Percentiles rank a stretch among this genome's conserved stretches.
Evolutionary conservation across 352 stramenopile species (phyloP).

Genomic region (Blastocystis sp.): DNA sequence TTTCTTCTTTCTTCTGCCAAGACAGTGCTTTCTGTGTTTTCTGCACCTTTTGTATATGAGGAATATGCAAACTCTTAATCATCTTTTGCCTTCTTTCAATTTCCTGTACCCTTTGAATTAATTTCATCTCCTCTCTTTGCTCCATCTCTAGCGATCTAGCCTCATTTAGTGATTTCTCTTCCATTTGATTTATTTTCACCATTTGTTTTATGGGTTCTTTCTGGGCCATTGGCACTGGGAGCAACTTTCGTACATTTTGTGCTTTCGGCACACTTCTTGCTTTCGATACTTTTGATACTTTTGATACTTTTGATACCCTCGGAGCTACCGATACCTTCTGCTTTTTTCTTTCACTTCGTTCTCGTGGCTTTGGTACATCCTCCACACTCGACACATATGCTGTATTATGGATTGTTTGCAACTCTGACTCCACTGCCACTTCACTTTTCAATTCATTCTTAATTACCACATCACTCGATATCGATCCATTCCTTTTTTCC

Average conservation of each 20-base stretch:
- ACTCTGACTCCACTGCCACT: neutral
- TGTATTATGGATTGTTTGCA: neutral
- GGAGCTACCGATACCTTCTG: neutral
- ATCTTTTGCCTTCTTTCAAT: no score
- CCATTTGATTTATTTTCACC: neutral
- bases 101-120: no score
- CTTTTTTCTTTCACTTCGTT: neutral
- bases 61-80: no score
- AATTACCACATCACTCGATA: neutral
- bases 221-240: neutral
- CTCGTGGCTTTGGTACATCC: neutral
- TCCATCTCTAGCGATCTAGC: neutral
- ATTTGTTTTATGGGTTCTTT: neutral
- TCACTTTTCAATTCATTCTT: neutral
- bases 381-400: no score
- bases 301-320: neutral
- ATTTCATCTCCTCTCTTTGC: neutral
- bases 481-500: neutral
- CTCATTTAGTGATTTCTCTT: neutral
- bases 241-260: no score
- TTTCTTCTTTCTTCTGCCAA: neutral
- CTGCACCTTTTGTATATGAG: no score
- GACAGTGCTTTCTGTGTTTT: no score
- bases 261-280: no score
- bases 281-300: neutral